Conservation (phyloP, 805 yeast species). For the Metschnikowia reukaufii region DNA sequence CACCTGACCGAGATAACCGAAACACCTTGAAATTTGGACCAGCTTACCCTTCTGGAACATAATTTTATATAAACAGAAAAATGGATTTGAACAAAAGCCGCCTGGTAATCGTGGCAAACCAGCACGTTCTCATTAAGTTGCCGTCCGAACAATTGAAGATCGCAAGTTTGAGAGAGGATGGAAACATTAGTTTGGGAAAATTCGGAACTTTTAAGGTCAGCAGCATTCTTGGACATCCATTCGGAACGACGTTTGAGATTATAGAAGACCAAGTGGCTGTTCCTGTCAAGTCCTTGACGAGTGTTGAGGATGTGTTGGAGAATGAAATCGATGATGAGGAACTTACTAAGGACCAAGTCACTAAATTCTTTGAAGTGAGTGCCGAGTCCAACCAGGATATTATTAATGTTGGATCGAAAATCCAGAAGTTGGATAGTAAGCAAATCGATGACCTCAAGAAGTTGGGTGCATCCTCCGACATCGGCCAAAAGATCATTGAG, state of each 20-base stretch:
- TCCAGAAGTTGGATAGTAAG: slow-evolving; percentile 71
- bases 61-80: background rate
- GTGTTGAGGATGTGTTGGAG: slow-evolving; percentile 15
- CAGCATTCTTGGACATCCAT: slow-evolving; percentile 74
- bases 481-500: slow-evolving; percentile 77
- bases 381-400: slow-evolving; percentile 67
- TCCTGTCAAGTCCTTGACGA: slow-evolving; percentile 46
- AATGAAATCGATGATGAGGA: slow-evolving; percentile 35
- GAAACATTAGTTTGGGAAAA: slow-evolving; percentile 76
- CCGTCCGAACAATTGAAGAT: slow-evolving; percentile 82
- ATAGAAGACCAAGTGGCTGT: slow-evolving; percentile 51
- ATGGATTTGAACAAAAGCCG: slow-evolving; percentile 19
- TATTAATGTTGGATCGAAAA: slow-evolving; percentile 63
- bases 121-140: slow-evolving; percentile 63
- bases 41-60: background rate
- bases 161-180: slow-evolving; percentile 61
- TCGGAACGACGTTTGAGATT: slow-evolving; percentile 89
- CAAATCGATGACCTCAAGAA: slow-evolving; percentile 84
- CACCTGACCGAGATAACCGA: too few relatives aligned
- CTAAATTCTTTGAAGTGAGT: slow-evolving; percentile 40
- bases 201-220: slow-evolving; percentile 83
- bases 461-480: slow-evolving; percentile 57
- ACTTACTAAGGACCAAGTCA: slow-evolving; percentile 39
- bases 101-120: slow-evolving; percentile 43
- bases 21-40: background rate